A percentile compares a stretch with the other conserved stretches of the same genome.
phyloP scores from a whole-genome alignment of 2,329 filamentous ascomycete species.

The Fusarium redolens region DNA sequence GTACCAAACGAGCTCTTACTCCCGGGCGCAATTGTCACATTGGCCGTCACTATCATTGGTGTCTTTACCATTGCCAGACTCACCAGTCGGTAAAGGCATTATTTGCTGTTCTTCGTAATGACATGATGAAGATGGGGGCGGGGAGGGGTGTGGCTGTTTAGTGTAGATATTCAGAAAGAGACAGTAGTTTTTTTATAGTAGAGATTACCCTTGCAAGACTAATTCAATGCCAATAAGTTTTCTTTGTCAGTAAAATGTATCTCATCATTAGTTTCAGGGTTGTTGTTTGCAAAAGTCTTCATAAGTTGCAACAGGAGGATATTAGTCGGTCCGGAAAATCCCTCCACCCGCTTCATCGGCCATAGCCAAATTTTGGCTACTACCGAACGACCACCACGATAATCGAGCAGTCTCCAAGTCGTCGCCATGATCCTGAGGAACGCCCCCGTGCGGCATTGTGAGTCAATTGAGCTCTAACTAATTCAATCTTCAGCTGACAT shows the following conservation, averaged over 20 bases:
- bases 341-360: conserved; percentile 13
- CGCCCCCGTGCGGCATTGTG: conserved; percentile 66
- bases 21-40: conserved; percentile 92
- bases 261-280: not conserved
- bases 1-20: conserved; percentile 94
- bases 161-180: conserved; percentile 50
- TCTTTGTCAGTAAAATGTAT: conserved; percentile 24
- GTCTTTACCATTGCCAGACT: conserved; percentile 89
- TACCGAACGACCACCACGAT: conserved; percentile 36
- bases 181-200: conserved; percentile 43
- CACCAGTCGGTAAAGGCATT: conserved; percentile 60
- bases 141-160: conserved; percentile 24
- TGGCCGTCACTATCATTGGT: conserved; percentile 92
- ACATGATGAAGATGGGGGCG: conserved; percentile 50
- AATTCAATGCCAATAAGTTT: conserved; percentile 33
- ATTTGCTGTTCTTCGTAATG: conserved; percentile 45
- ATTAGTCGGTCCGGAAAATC: conserved; percentile 43
- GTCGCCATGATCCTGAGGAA: conserved; percentile 68
- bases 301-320: not conserved
- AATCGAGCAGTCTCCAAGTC: conserved; percentile 37
- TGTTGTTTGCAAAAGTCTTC: not conserved
- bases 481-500: conserved; percentile 16
- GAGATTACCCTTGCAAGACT: conserved; percentile 44
- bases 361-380: conserved; percentile 47
- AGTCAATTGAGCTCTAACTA: conserved; percentile 40